Evolutionary conservation across 1,284 basidiomycete species (phyloP).

Genomic region (Cutaneotrichosporon sp.): DNA sequence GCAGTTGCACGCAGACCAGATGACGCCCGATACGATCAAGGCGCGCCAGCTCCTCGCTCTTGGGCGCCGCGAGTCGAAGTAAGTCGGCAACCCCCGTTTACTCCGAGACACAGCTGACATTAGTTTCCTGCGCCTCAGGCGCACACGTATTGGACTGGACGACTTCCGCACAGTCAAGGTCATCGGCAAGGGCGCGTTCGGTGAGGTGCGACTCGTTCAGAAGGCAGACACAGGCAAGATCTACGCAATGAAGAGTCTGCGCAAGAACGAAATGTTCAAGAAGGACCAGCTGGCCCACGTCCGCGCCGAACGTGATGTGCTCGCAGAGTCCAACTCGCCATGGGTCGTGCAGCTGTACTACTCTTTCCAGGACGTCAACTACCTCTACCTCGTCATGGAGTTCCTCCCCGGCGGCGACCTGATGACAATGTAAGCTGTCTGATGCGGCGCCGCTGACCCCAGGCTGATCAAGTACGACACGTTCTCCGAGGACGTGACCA

Average conservation of each 20-base stretch:
- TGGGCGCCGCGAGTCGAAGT: slow-evolving; percentile 81
- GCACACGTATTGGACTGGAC: slow-evolving; percentile 86
- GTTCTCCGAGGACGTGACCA: slow-evolving; percentile 95
- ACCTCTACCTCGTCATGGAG: slow-evolving; percentile 98
- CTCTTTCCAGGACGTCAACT: slow-evolving; percentile 94
- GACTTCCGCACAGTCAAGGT: slow-evolving; percentile 98
- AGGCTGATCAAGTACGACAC: slow-evolving; percentile 99
- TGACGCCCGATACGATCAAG: slow-evolving; percentile 76
- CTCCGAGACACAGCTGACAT: background rate
- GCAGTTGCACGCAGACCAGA: slow-evolving; percentile 68
- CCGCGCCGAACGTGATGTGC: slow-evolving; percentile 94
- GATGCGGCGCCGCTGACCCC: slow-evolving; percentile 28
- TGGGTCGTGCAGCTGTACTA: slow-evolving; percentile 99
- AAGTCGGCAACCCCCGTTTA: too few species aligned
- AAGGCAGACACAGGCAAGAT: slow-evolving; percentile 97
- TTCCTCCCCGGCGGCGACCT: slow-evolving; percentile 96
- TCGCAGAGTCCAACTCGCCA: slow-evolving; percentile 94
- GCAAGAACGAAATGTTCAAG: slow-evolving; percentile 99
- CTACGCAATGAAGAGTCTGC: slow-evolving; percentile 98
- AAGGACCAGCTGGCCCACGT: slow-evolving; percentile 98
- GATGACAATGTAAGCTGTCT: slow-evolving; percentile 59
- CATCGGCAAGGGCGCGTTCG: slow-evolving; percentile 98
- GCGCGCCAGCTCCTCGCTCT: slow-evolving; percentile 85
- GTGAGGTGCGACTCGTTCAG: slow-evolving; percentile 93
- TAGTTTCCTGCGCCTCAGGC: slow-evolving; percentile 74